Percentiles rank a stretch among this genome's conserved stretches.
These are phyloP conservation scores for Aureobasidium leucospermi DNA, from an alignment of 2,329 filamentous ascomycete species.

Conservation along the genomic window DNA sequence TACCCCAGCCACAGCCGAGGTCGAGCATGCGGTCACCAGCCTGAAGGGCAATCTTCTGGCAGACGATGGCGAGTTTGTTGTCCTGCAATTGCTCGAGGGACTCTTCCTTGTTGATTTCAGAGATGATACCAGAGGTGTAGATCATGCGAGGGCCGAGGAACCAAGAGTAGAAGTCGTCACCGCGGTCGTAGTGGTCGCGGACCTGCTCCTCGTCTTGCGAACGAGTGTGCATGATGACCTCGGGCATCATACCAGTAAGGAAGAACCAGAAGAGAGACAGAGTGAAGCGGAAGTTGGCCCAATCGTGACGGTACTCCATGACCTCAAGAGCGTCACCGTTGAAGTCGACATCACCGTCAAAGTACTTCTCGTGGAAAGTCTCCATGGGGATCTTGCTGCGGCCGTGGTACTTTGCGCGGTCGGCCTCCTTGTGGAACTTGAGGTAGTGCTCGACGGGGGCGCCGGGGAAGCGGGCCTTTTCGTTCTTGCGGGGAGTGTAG, in stretches of 20 bases:
- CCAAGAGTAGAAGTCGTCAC: slow-evolving; percentile 98
- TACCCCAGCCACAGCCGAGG: slow-evolving; percentile 97
- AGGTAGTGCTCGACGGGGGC: slow-evolving; percentile 87
- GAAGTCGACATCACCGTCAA: slow-evolving; percentile 88
- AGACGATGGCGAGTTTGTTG: slow-evolving; percentile 92
- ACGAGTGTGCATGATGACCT: slow-evolving; percentile 85
- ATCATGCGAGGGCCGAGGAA: slow-evolving; percentile 98
- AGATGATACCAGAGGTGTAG: slow-evolving; percentile 93
- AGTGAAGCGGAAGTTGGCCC: slow-evolving; percentile 92
- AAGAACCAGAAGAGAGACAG: slow-evolving; percentile 79
- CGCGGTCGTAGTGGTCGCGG: slow-evolving; percentile 93
- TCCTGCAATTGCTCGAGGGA: slow-evolving; percentile 91
- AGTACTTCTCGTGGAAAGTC: slow-evolving; percentile 97
- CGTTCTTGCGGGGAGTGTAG: slow-evolving; percentile 81
- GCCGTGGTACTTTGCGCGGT: slow-evolving; percentile 62
- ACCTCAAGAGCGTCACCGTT: slow-evolving; percentile 87
- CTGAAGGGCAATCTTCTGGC: slow-evolving; percentile 86
- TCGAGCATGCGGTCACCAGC: slow-evolving; percentile 78
- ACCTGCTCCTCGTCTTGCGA: slow-evolving; percentile 98
- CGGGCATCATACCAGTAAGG: slow-evolving; percentile 77
- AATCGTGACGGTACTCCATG: slow-evolving; percentile 92
- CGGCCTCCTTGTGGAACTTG: slow-evolving; percentile 61
- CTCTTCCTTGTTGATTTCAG: slow-evolving; percentile 80
- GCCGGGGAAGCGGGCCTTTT: slow-evolving; percentile 81
- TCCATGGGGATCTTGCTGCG: slow-evolving; percentile 79